phyloP scores from a whole-genome alignment of 2,329 filamentous ascomycete genomes.

The Penicillium expansum region DNA sequence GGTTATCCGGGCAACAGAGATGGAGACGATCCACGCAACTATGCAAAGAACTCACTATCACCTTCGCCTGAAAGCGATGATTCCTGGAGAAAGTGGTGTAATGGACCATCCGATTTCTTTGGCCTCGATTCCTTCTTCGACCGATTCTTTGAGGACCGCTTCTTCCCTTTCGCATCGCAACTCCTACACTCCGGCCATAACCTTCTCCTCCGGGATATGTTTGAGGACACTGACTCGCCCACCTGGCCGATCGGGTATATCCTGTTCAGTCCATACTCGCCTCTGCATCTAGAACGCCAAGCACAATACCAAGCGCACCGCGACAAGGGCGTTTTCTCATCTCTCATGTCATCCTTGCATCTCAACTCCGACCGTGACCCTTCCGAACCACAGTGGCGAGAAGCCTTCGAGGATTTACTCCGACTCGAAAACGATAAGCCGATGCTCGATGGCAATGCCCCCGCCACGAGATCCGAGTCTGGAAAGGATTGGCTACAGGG shows the following conservation, averaged over 20 bases:
- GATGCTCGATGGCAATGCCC: constrained; percentile 38
- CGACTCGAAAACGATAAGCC: constrained; percentile 46
- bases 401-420: constrained; percentile 60
- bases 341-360: constrained; percentile 35
- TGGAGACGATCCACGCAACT: constrained; percentile 8
- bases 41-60: constrained; percentile 6
- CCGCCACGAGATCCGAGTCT: constrained; percentile 27
- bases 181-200: constrained; percentile 30
- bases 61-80: constrained; percentile 22
- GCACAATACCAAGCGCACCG: constrained; percentile 28
- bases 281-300: constrained; percentile 52
- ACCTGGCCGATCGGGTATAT: constrained; percentile 45
- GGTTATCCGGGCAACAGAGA: constrained; percentile 4
- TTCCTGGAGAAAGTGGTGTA: constrained; percentile 12
- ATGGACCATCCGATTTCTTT: constrained; percentile 26
- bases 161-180: constrained; percentile 27
- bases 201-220: constrained; percentile 33
- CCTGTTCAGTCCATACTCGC: constrained; percentile 55
- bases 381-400: constrained; percentile 49
- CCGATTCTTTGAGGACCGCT: constrained; percentile 31
- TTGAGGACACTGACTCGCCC: constrained; percentile 35
- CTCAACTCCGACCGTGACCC: constrained; percentile 34
- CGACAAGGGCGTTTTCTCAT: constrained; percentile 33
- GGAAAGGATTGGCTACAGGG: constrained; percentile 42
- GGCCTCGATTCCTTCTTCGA: constrained; percentile 38